Evolutionary conservation across 179 eudicot genomes (phyloP).

Genomic region (Silene noctiflora): DNA sequence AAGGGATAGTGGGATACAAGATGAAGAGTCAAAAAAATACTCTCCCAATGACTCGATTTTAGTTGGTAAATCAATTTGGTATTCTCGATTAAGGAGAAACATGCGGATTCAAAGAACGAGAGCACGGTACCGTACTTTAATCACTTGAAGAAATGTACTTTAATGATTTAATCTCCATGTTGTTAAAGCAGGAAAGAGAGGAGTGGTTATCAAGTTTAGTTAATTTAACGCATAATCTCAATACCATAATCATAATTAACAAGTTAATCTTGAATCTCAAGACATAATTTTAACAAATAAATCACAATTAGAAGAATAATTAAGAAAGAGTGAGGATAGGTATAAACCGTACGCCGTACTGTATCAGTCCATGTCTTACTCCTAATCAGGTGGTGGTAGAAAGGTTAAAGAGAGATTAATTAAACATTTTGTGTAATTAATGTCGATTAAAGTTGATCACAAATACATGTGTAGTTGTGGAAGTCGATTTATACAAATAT

Average conservation of each 20-base stretch:
- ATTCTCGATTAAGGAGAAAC: neutral
- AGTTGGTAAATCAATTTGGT: neutral
- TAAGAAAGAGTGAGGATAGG: neutral
- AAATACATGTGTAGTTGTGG: too few relatives aligned
- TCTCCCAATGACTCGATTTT: neutral
- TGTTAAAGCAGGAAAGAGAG: neutral
- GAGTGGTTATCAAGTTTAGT: neutral
- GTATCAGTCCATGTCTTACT: slow-evolving; percentile 11
- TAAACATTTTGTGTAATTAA: neutral
- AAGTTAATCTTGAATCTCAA: slow-evolving; percentile 1
- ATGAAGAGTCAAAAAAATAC: neutral
- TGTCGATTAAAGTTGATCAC: neutral
- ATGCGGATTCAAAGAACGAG: neutral
- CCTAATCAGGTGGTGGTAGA: neutral
- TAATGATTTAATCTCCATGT: neutral
- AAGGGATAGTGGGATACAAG: neutral
- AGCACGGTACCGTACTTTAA: neutral
- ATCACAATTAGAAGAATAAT: too few relatives aligned
- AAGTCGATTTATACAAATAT: too few relatives aligned
- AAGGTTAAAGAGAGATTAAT: neutral
- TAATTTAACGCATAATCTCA: neutral
- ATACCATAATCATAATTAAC: neutral
- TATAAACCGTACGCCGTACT: slow-evolving; percentile 11
- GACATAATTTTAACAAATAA: neutral
- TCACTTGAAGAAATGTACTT: neutral